Evolutionary conservation across 805 yeast genomes (phyloP).

Genomic region (Starmerella gropengiesseri): DNA sequence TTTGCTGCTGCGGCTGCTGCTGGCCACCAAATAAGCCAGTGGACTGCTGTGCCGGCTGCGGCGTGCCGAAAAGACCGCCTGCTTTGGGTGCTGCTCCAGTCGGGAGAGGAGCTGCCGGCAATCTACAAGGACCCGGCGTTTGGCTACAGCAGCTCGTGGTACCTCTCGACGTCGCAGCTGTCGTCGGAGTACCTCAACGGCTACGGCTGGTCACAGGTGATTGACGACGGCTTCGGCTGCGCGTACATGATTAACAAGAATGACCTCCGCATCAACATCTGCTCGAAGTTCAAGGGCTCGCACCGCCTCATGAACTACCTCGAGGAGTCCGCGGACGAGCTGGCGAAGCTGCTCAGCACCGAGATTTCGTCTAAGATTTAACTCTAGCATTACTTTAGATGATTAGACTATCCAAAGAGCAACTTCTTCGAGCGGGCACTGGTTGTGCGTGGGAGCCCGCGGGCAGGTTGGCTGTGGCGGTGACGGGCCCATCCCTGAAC

Average conservation of each 20-base stretch:
- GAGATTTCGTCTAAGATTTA: constrained; percentile 28
- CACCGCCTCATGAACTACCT: constrained; percentile 50
- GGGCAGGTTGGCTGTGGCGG: too few relatives aligned
- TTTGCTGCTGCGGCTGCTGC: too few relatives aligned
- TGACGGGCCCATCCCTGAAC: too few relatives aligned
- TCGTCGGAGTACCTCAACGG: constrained; percentile 78
- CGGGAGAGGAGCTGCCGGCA: constrained; percentile 49
- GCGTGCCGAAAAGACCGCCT: too few relatives aligned
- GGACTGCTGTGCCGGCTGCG: too few relatives aligned
- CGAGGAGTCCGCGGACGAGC: constrained; percentile 68
- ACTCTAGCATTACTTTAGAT: background rate
- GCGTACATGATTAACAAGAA: constrained; percentile 87
- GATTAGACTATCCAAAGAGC: background rate
- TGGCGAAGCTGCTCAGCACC: constrained; percentile 48
- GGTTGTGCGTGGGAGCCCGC: too few relatives aligned
- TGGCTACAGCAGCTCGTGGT: constrained; percentile 73
- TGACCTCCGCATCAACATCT: constrained; percentile 75
- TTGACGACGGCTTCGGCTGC: constrained; percentile 84
- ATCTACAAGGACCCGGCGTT: constrained; percentile 68
- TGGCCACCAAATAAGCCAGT: too few relatives aligned
- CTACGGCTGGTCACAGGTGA: constrained; percentile 93
- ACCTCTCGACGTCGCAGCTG: constrained; percentile 76
- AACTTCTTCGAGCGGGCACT: background rate
- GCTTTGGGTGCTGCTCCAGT: constrained; percentile 45
- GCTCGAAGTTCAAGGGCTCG: constrained; percentile 50